Percentiles rank a stretch among this genome's conserved stretches.
These are phyloP conservation scores for Diplosphaera chodatii DNA, from an alignment of 139 green algal species.

Conservation along the genomic window DNA sequence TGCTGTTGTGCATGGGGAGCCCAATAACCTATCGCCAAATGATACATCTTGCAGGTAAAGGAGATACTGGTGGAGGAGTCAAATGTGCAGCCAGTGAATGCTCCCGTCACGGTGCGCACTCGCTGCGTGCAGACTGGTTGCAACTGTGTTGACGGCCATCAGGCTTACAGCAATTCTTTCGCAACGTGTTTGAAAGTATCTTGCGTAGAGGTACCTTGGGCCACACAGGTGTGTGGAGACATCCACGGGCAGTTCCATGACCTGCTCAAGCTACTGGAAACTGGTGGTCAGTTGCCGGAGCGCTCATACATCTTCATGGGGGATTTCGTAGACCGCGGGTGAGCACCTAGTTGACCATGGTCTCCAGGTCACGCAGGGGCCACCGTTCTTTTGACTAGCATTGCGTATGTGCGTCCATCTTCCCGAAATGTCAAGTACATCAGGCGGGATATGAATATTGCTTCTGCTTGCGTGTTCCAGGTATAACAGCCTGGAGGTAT, in stretches of 20 bases:
- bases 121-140: not conserved
- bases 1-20: too few relatives aligned
- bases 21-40: too few relatives aligned
- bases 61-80: slow-evolving; percentile 99
- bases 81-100: slow-evolving; percentile 97
- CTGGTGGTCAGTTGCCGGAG: slow-evolving; percentile 84
- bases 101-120: slow-evolving; percentile 82
- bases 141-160: too few relatives aligned
- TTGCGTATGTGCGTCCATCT: too few relatives aligned
- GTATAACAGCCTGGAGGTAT: slow-evolving; percentile 98
- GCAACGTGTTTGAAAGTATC: too few relatives aligned
- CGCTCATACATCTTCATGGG: slow-evolving; percentile 99
- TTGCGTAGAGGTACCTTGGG: too few relatives aligned
- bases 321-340: slow-evolving; percentile 96
- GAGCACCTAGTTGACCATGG: not conserved
- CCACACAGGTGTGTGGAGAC: slow-evolving; percentile 89
- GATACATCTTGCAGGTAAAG: slow-evolving; percentile 65
- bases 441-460: too few relatives aligned
- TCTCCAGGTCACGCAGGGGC: too few relatives aligned
- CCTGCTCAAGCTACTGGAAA: slow-evolving; percentile 95
- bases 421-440: too few relatives aligned
- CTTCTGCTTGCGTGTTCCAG: not conserved
- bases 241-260: slow-evolving; percentile 99
- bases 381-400: too few relatives aligned
- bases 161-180: too few relatives aligned